A percentile compares a stretch with the other conserved stretches of the same genome.
These are phyloP conservation scores for Eucalyptus polybractea DNA, from an alignment of 345 rosid genomes.

Conservation along the genomic window DNA sequence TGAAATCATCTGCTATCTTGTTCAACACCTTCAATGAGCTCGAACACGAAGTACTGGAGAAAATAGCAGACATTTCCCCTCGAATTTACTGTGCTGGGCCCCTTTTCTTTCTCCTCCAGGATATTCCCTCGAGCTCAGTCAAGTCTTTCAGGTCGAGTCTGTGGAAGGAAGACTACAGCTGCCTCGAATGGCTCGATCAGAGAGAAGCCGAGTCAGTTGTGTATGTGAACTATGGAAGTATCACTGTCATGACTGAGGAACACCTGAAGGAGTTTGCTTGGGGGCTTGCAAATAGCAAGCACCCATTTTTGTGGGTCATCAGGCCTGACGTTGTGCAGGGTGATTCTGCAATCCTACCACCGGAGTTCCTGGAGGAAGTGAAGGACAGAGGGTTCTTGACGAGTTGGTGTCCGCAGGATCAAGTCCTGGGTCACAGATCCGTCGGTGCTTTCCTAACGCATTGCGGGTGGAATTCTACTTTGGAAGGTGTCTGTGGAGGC, in stretches of 20 bases:
- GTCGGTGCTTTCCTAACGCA: constrained; percentile 16
- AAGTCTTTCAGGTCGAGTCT: background rate
- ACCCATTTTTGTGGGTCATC: constrained; percentile 18
- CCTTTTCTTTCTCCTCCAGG: constrained; percentile 5
- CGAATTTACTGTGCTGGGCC: constrained; percentile 18
- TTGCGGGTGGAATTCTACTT: constrained; percentile 21
- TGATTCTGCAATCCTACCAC: background rate
- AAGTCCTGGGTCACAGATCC: constrained; percentile 6
- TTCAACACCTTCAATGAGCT: constrained; percentile 28
- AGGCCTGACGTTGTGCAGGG: constrained; percentile 12
- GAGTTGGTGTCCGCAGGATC: constrained; percentile 15
- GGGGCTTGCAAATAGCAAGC: constrained; percentile 20
- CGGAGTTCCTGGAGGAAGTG: constrained; percentile 2
- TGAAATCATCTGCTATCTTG: constrained; percentile 13
- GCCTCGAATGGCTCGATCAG: constrained; percentile 8
- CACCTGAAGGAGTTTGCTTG: constrained; percentile 20
- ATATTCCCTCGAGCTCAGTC: background rate
- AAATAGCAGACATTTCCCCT: constrained; percentile 4
- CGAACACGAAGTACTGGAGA: constrained; percentile 14
- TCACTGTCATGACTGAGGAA: background rate
- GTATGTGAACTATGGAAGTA: constrained; percentile 9
- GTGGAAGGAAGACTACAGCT: background rate
- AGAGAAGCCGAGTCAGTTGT: background rate
- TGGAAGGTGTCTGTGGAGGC: constrained; percentile 8
- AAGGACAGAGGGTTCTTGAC: constrained; percentile 7